These are phyloP conservation scores for Ustilago lituana DNA, from an alignment of 1,284 basidiomycete species.

Conservation along the genomic window DNA sequence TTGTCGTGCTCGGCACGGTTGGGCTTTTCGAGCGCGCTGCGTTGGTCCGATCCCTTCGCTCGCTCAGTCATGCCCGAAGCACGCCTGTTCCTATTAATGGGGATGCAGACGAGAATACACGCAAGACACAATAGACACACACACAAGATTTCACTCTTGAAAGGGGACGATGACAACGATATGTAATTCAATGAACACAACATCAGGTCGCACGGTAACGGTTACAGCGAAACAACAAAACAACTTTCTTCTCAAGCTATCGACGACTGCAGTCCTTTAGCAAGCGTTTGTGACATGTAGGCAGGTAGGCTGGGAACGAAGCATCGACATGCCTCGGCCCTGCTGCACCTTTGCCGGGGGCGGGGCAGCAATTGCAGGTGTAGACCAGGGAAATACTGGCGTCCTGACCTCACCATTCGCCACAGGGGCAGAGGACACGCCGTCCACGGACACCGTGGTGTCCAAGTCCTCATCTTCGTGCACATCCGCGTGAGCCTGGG, in stretches of 20 bases:
- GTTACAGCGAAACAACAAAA: constrained; percentile 4
- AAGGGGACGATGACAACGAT: constrained; percentile 12
- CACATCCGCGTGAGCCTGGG: too few species aligned
- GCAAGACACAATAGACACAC: constrained; percentile 9
- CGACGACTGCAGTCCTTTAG: neutral
- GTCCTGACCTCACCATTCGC: constrained; percentile 1
- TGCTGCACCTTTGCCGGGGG: constrained; percentile 17
- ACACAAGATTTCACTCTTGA: too few species aligned
- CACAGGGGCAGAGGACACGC: constrained; percentile 2
- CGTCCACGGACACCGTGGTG: constrained; percentile 14
- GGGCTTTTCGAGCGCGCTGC: constrained; percentile 15
- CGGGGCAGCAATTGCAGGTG: constrained; percentile 25
- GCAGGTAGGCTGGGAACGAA: neutral
- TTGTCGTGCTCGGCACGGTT: neutral
- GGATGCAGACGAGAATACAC: neutral
- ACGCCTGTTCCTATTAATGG: too few species aligned
- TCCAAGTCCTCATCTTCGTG: constrained; percentile 9
- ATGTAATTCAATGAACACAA: constrained; percentile 4
- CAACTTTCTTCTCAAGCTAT: neutral
- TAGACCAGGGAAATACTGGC: constrained; percentile 29
- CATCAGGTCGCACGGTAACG: too few species aligned
- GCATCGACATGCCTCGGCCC: constrained; percentile 6
- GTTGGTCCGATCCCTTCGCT: neutral
- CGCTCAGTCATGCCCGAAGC: constrained; percentile 1
- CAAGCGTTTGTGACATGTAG: constrained; percentile 11